A percentile compares a stretch with the other conserved stretches of the same genome.
phyloP scores from a whole-genome alignment of 1,284 basidiomycete genomes.

The Ganoderma boninense region DNA sequence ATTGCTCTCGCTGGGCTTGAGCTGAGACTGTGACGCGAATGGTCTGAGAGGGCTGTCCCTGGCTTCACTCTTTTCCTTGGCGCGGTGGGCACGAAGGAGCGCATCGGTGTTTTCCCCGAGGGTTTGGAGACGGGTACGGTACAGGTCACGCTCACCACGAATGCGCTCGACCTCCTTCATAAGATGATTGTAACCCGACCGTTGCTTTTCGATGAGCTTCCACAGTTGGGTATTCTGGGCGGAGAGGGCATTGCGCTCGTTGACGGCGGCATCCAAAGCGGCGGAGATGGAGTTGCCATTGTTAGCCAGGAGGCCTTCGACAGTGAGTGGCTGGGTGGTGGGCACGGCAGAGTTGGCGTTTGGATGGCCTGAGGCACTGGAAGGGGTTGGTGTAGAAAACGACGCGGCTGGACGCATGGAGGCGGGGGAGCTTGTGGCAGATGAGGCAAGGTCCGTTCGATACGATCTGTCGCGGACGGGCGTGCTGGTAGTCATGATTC shows the following conservation, averaged over 20 bases:
- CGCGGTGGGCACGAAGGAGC: constrained; percentile 41
- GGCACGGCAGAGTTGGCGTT: constrained; percentile 38
- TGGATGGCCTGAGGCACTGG: constrained; percentile 37
- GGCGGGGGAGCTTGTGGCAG: constrained; percentile 32
- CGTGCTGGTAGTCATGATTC: constrained; percentile 32
- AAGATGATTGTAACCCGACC: constrained; percentile 73
- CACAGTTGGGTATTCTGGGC: constrained; percentile 89
- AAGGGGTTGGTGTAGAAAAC: constrained; percentile 35
- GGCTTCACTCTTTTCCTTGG: constrained; percentile 43
- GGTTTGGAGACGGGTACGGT: constrained; percentile 58
- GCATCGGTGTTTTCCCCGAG: constrained; percentile 50
- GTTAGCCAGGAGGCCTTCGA: constrained; percentile 63
- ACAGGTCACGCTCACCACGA: constrained; percentile 79
- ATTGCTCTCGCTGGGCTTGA: constrained; percentile 37
- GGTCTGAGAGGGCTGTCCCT: constrained; percentile 37
- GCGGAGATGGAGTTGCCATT: constrained; percentile 68
- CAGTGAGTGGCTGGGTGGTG: constrained; percentile 49
- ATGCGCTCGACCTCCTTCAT: constrained; percentile 85
- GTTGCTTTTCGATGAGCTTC: constrained; percentile 92
- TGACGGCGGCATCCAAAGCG: constrained; percentile 77
- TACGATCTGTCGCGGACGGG: constrained; percentile 32
- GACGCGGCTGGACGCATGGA: constrained; percentile 35
- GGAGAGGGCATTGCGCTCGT: constrained; percentile 81
- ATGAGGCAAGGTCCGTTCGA: constrained; percentile 31
- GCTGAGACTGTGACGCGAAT: constrained; percentile 39